These are phyloP conservation scores for sweet orange (Citrus sinensis) DNA, from an alignment of 345 rosid species.

Conservation along the genomic window DVS_A1.0 CM039169.1:28652001-28652500, in stretches of 20 bases:
- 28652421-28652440: slow-evolving; percentile 72
- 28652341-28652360: background rate
- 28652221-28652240: background rate
- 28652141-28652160: background rate
- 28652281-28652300: background rate
- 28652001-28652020: background rate
- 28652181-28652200: no score
- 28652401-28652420: slow-evolving; percentile 79
- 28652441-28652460: slow-evolving; percentile 57
- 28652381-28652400: slow-evolving; percentile 78
- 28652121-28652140: background rate
- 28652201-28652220: no score
- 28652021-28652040: background rate
- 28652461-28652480: slow-evolving; percentile 70
- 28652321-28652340: background rate
- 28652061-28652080: background rate
- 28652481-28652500: slow-evolving; percentile 12
- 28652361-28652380: slow-evolving; percentile 52
- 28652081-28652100: background rate
- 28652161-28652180: background rate
- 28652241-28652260: background rate
- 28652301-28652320: background rate
- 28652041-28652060: background rate
- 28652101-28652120: background rate
- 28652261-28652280: background rate